Conservation (phyloP, 345 rosid genomes). For the Psidium friedrichsthalianum region DNA sequence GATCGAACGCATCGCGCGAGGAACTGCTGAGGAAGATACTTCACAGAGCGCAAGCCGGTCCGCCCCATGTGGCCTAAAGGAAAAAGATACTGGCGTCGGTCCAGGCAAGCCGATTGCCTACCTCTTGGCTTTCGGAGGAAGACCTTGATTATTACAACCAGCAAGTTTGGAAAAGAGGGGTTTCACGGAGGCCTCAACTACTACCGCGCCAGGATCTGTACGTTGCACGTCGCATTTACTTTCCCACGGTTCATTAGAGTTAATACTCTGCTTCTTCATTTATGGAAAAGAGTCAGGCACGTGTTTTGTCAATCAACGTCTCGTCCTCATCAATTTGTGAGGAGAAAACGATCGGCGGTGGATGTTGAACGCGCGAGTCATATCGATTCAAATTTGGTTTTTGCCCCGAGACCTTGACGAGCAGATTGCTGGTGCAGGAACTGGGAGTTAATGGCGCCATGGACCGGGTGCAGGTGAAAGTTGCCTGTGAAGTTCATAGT, state of each 20-base stretch:
- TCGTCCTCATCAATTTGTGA: neutral
- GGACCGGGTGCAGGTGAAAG: constrained; percentile 45
- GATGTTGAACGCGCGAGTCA: neutral
- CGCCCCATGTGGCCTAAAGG: constrained; percentile 40
- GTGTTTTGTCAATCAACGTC: neutral
- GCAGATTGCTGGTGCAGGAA: constrained; percentile 23
- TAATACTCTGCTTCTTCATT: neutral
- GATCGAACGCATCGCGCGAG: constrained; percentile 22
- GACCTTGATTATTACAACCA: constrained; percentile 39
- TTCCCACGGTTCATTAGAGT: neutral
- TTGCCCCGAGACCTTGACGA: neutral
- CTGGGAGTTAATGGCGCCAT: constrained; percentile 68
- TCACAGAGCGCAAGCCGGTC: constrained; percentile 30
- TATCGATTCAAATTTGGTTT: neutral
- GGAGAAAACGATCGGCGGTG: neutral
- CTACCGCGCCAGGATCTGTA: constrained; percentile 68
- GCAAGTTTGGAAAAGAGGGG: constrained; percentile 38
- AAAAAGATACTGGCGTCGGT: constrained; percentile 12
- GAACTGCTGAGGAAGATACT: constrained; percentile 27
- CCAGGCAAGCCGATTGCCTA: constrained; percentile 5
- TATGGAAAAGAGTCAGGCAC: neutral
- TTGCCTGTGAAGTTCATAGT: constrained; percentile 58
- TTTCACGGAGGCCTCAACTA: constrained; percentile 75
- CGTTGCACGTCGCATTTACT: neutral
- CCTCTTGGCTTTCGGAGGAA: constrained; percentile 67